Conservation (phyloP, 2,329 filamentous ascomycete species). For the Sclerotinia spermophila region DNA sequence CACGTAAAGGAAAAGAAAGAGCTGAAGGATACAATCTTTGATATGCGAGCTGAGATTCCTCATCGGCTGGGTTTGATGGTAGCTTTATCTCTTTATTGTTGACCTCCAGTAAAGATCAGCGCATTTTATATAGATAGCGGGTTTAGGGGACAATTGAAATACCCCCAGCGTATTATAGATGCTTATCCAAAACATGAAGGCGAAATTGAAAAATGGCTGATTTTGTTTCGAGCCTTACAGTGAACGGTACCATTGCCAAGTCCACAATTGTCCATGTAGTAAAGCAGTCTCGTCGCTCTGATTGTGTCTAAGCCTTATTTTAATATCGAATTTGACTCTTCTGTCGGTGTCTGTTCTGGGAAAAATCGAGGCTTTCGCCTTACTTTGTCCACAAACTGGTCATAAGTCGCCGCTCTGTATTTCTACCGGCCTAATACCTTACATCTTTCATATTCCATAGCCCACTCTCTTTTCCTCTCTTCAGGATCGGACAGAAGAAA, state of each 20-base stretch:
- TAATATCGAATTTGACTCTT: no score
- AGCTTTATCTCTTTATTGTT: neutral
- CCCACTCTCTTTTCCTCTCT: no score
- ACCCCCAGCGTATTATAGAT: neutral
- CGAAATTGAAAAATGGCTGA: no score
- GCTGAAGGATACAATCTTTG: neutral
- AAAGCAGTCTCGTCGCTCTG: accelerated
- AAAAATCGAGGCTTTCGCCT: no score
- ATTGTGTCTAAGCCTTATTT: no score
- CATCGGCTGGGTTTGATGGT: neutral
- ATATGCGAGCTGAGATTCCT: neutral
- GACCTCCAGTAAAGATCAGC: neutral
- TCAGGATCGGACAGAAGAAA: no score
- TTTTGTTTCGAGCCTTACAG: neutral
- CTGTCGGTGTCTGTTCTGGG: no score
- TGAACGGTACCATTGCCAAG: no score
- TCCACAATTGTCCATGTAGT: neutral
- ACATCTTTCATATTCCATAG: no score
- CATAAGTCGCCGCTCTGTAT: no score
- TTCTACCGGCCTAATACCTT: no score
- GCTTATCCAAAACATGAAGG: neutral
- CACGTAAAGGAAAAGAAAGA: neutral
- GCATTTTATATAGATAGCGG: neutral
- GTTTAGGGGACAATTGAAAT: neutral
- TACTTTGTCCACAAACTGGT: no score